Conservation (phyloP, 306 rosid genomes). For the Cicer cuneatum region DNA sequence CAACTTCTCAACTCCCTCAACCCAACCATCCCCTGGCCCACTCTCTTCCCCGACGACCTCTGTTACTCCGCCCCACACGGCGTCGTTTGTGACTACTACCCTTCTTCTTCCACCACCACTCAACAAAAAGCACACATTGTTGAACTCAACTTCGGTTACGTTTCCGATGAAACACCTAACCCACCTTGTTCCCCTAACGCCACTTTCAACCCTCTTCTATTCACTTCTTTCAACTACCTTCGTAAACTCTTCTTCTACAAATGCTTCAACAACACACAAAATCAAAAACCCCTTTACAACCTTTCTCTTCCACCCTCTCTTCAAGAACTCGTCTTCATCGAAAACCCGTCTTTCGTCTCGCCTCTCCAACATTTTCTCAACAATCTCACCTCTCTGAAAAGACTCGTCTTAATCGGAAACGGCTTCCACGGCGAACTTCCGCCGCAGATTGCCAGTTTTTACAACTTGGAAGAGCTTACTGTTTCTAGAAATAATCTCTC, state of each 20-base stretch:
- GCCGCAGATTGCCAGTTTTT: neutral
- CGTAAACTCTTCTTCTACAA: conserved; percentile 80
- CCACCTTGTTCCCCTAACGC: conserved; percentile 72
- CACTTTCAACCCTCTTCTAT: conserved; percentile 60
- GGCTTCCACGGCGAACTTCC: conserved; percentile 65
- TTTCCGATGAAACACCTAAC: conserved; percentile 72
- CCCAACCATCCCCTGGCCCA: conserved; percentile 69
- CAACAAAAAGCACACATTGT: conserved; percentile 50
- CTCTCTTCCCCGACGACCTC: conserved; percentile 66
- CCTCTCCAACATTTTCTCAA: conserved; percentile 50
- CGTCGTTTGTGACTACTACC: conserved; percentile 61
- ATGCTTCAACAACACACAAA: conserved; percentile 63
- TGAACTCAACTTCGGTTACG: conserved; percentile 73
- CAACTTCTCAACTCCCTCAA: conserved; percentile 65
- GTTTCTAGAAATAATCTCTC: conserved; percentile 62
- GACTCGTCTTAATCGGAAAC: conserved; percentile 64
- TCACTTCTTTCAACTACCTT: conserved; percentile 64
- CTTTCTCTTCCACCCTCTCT: conserved; percentile 24
- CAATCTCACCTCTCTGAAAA: conserved; percentile 56
- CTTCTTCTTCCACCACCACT: neutral
- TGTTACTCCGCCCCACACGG: conserved; percentile 78
- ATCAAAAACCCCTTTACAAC: neutral
- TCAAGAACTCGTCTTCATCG: conserved; percentile 72
- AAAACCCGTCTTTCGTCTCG: conserved; percentile 62
- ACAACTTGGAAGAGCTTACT: conserved; percentile 68